These are phyloP conservation scores for Amphichorda felina DNA, from an alignment of 2,329 filamentous ascomycete species.

Conservation along the genomic window DNA sequence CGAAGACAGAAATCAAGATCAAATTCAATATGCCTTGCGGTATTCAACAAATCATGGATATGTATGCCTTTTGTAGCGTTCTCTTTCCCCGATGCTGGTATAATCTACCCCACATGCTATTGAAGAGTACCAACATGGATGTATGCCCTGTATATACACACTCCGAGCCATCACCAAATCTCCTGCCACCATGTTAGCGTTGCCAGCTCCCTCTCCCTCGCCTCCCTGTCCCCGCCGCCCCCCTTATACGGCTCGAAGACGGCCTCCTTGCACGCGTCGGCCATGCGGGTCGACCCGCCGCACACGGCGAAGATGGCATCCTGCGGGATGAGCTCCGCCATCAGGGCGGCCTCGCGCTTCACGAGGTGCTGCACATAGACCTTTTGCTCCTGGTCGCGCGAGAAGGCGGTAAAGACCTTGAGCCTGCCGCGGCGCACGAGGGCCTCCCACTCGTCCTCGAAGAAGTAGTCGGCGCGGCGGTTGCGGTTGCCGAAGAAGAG, in stretches of 20 bases:
- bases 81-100: no score
- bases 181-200: slow-evolving; percentile 42
- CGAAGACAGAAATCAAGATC: no score
- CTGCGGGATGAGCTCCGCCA: slow-evolving; percentile 20
- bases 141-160: no score
- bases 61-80: no score
- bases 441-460: slow-evolving; percentile 58
- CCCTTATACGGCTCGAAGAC: slow-evolving; percentile 35
- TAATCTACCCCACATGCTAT: no score
- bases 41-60: no score
- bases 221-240: slow-evolving; percentile 20
- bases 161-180: slow-evolving; percentile 32
- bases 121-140: no score
- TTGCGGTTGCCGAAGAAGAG: slow-evolving; percentile 85
- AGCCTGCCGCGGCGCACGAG: slow-evolving; percentile 12
- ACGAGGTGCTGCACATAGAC: slow-evolving; percentile 46
- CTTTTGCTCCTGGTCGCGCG: slow-evolving; percentile 33
- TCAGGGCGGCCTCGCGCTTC: slow-evolving; percentile 23
- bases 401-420: slow-evolving; percentile 32
- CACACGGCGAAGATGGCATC: slow-evolving; percentile 39
- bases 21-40: no score
- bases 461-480: slow-evolving; percentile 66
- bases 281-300: slow-evolving; percentile 47
- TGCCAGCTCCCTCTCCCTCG: slow-evolving; percentile 23
- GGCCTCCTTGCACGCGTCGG: slow-evolving; percentile 38